phyloP scores from a whole-genome alignment of 495 filamentous ascomycete genomes.

The Cercophora newfieldiana region DNA sequence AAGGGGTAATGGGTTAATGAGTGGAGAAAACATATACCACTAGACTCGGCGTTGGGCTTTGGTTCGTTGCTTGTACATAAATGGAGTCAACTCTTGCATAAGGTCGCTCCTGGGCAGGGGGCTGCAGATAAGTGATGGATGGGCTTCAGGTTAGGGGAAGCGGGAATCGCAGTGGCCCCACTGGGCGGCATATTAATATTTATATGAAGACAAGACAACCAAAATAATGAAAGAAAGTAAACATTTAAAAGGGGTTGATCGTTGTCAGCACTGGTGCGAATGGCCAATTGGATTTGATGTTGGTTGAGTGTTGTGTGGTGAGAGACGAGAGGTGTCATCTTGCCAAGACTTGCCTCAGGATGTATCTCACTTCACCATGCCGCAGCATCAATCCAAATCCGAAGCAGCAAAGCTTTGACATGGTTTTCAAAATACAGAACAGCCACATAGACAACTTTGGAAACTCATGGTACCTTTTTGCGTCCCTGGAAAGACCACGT shows the following conservation, averaged over 20 bases:
- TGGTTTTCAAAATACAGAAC: neutral
- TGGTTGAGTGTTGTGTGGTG: neutral
- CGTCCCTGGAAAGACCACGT: neutral
- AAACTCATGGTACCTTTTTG: neutral
- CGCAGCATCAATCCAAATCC: neutral
- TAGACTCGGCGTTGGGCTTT: neutral
- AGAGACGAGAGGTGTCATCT: neutral
- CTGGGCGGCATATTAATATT: slow-evolving; percentile 10
- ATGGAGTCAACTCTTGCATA: neutral
- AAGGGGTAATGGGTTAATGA: neutral
- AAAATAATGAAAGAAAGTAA: slow-evolving; percentile 10
- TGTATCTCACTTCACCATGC: neutral
- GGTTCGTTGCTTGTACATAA: neutral
- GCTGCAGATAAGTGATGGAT: neutral
- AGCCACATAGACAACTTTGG: neutral
- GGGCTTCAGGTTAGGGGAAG: neutral
- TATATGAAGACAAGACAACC: slow-evolving; percentile 2
- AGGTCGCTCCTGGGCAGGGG: neutral
- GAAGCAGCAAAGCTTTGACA: neutral
- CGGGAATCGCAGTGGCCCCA: neutral
- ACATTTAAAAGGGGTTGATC: neutral
- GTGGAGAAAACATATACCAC: neutral
- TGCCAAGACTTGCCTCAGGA: neutral
- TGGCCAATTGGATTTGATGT: neutral
- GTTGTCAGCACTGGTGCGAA: neutral